A percentile compares a stretch with the other conserved stretches of the same genome.
phyloP scores from a whole-genome alignment of 331 rosid species.

The Saraca asoca region DNA sequence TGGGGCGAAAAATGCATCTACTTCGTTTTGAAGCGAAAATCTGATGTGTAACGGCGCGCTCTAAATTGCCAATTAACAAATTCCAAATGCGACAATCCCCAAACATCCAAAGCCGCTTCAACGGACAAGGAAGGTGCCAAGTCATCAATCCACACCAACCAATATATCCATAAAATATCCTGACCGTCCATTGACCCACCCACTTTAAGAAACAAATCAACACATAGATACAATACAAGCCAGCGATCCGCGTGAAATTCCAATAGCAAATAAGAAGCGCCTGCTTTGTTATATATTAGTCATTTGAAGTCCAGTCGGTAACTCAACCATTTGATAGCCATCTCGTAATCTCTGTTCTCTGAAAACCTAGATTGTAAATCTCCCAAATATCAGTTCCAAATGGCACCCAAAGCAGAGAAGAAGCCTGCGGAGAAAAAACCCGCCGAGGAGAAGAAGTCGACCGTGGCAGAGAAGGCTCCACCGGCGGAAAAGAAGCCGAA shows the following conservation, averaged over 20 bases:
- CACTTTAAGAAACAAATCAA: background rate
- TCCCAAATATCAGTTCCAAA: background rate
- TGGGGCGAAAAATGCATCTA: too few relatives aligned
- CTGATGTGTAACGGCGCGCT: too few relatives aligned
- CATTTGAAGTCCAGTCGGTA: background rate
- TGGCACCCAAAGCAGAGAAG: too few relatives aligned
- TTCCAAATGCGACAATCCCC: too few relatives aligned
- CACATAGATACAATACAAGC: background rate
- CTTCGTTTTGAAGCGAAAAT: too few relatives aligned
- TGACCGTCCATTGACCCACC: constrained; percentile 14
- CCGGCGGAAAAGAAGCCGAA: too few relatives aligned
- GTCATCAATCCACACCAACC: constrained; percentile 25
- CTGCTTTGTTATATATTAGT: constrained; percentile 22
- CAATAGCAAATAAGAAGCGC: constrained; percentile 18
- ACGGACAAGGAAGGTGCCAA: background rate
- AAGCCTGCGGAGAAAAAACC: too few relatives aligned
- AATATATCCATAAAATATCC: background rate
- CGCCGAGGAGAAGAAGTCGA: too few relatives aligned
- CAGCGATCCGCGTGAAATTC: constrained; percentile 32
- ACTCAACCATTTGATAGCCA: rapidly evolving
- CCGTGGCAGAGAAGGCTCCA: too few relatives aligned
- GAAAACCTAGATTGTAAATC: background rate
- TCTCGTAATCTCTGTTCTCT: background rate
- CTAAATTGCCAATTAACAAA: too few relatives aligned
- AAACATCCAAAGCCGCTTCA: background rate